Evolutionary conservation across 768 basidiomycete species (phyloP), one percentile per base, ranked within the genome.

Genomic region (Stropharia rugosoannulata): DNA sequence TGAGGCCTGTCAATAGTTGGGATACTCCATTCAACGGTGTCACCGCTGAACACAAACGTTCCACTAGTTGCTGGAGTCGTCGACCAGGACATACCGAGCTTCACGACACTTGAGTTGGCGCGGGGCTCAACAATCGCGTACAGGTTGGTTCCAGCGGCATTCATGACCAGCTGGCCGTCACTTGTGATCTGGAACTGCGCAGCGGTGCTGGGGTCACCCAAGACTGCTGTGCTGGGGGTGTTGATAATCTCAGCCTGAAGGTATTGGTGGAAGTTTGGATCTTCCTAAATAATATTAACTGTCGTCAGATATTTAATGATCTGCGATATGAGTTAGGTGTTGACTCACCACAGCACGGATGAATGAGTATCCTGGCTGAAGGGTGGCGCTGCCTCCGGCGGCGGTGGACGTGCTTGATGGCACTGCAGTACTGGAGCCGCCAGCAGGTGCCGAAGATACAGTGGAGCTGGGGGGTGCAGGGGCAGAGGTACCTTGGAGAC

Each of bases 11-110:
- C 64, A 53, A 84, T 76, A 39, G 73, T 67, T 5, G 82, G 74
- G 58, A 69, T 76, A 54, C 73, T 80, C 84, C 84, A 85, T 59
- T 81, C 77, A 38, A 85, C 69, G 10, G 81, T 83, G 62, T 84
- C 84, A 5, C 84, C 84, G 54, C 75, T 79, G 68, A 77, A 85
- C 32, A 71, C 69, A 64, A 84, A 85, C n/a, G 74, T 76, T 11
- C 74, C 80, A 6, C 74, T 71, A 0, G 79, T 71, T 16, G 79
- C 74, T 1, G 80, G 77, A 2, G 75, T 75, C 25, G 68, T 71
- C 16, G 74, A 71, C 81, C 82, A 84, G 39, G 67, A 74, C 55
- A 84, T 67, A 54, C 68, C 73, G 51, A 84, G 76, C 63, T 80
- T 83, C 58, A 64, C 71, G 10, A 76, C 80, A 0, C 73, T 73